These are phyloP conservation scores for Ormosia emarginata DNA, from an alignment of 306 rosid genomes.

Conservation along the genomic window DNA sequence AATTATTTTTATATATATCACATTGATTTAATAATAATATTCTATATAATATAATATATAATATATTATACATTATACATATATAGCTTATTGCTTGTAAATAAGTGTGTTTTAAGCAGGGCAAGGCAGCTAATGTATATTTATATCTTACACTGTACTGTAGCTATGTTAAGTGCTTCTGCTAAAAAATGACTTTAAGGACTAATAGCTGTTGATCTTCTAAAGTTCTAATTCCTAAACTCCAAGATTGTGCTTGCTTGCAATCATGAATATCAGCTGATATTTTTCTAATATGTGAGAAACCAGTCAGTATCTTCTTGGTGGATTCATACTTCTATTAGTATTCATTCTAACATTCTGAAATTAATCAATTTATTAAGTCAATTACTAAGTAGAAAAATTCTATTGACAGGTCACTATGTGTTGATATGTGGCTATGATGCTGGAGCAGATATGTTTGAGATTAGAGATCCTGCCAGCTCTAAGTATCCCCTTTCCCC, in stretches of 20 bases:
- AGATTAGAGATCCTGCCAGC: slow-evolving; percentile 96
- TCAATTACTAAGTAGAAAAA: slow-evolving; percentile 13
- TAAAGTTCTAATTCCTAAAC: background rate
- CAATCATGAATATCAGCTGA: background rate
- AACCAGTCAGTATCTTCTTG: background rate
- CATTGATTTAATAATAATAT: background rate
- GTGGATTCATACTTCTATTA: background rate
- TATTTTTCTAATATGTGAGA: background rate
- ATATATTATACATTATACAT: too few relatives aligned
- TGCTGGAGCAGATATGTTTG: slow-evolving; percentile 81
- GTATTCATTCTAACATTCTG: slow-evolving; percentile 12
- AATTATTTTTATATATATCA: background rate
- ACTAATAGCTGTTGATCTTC: background rate
- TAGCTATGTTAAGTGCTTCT: background rate
- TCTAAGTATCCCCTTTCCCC: slow-evolving; percentile 48
- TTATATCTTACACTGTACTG: background rate
- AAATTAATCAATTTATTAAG: slow-evolving; percentile 7
- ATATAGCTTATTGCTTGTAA: background rate
- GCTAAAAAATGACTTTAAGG: background rate
- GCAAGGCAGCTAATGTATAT: background rate
- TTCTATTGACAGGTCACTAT: slow-evolving; percentile 71
- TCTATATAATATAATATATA: background rate
- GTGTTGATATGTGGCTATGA: slow-evolving; percentile 92
- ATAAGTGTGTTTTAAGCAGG: background rate
- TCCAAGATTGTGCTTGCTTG: background rate